These are phyloP conservation scores for Leccinellum albellum DNA, from an alignment of 768 basidiomycete species.

Conservation along the genomic window DNA sequence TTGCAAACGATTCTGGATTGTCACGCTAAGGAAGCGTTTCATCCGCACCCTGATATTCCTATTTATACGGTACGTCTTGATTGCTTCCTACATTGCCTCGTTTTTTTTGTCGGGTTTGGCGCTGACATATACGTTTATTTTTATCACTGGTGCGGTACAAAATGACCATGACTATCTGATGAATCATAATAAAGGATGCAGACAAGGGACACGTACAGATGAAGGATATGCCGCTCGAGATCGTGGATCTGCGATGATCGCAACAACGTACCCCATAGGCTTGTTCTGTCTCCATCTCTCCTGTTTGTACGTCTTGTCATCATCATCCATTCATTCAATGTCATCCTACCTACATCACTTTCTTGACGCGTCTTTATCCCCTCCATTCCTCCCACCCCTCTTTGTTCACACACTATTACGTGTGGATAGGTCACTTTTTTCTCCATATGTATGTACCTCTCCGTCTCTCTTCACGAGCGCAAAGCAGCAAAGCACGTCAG, in stretches of 20 bases:
- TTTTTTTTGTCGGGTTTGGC: not conserved
- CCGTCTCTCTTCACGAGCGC: not conserved
- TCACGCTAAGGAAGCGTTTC: conserved; percentile 70
- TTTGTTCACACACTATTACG: not conserved
- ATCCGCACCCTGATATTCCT: conserved; percentile 78
- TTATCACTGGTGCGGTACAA: not conserved
- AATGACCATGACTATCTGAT: not conserved
- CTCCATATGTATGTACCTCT: conserved; percentile 4
- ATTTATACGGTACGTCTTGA: conserved; percentile 73
- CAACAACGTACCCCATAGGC: not conserved
- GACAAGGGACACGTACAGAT: conserved; percentile 84
- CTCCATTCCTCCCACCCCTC: not conserved
- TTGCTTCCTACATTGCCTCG: not conserved
- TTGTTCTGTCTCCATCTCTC: not conserved
- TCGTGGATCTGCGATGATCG: conserved; percentile 68
- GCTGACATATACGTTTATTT: not conserved
- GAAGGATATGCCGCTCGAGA: conserved; percentile 69
- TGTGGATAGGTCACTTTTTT: not conserved
- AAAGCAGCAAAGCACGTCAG: not conserved
- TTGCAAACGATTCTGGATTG: conserved; percentile 69
- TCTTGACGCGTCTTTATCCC: not conserved
- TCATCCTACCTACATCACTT: not conserved
- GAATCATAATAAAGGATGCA: conserved; percentile 52
- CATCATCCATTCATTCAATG: not conserved
- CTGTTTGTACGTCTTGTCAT: not conserved